phyloP scores from a whole-genome alignment of 1,139 yeast genomes.

The Yamadazyma triangularis region DNA sequence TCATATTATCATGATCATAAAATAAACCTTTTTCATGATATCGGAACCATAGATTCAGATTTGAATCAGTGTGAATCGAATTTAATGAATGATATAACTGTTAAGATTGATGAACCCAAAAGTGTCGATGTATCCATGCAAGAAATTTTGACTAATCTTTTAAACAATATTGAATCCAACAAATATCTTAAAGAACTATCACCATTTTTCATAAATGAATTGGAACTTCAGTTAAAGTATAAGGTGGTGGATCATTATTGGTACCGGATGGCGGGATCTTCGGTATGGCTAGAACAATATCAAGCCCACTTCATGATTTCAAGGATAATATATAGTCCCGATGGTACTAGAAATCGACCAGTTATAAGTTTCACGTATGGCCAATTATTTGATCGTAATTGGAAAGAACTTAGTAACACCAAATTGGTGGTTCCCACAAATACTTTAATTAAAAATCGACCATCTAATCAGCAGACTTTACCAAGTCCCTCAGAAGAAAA shows the following conservation, averaged over 20 bases:
- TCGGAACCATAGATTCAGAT: slow-evolving; percentile 13
- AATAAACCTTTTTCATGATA: slow-evolving; percentile 16
- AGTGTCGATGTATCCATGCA: slow-evolving; percentile 17
- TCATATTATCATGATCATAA: slow-evolving; percentile 13
- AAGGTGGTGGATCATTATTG: slow-evolving; percentile 28
- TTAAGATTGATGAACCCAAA: slow-evolving; percentile 17
- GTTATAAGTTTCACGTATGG: slow-evolving; percentile 31
- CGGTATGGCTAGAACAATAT: slow-evolving; percentile 38
- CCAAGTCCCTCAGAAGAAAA: slow-evolving; percentile 4
- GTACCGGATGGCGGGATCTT: slow-evolving; percentile 36
- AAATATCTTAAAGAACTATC: slow-evolving; percentile 22
- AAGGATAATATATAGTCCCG: slow-evolving; percentile 28
- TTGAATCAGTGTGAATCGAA: slow-evolving; percentile 14
- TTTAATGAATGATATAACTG: slow-evolving; percentile 8
- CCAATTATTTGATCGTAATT: slow-evolving; percentile 32
- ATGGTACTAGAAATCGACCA: slow-evolving; percentile 29
- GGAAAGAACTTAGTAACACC: slow-evolving; percentile 33
- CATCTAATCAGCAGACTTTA: too few relatives aligned
- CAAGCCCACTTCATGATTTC: slow-evolving; percentile 36
- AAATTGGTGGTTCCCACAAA: slow-evolving; percentile 31
- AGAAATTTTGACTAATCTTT: slow-evolving; percentile 14
- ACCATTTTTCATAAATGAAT: slow-evolving; percentile 21
- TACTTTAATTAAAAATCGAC: slow-evolving; percentile 6
- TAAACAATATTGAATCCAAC: slow-evolving; percentile 13
- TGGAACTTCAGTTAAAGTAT: slow-evolving; percentile 21